Evolutionary conservation across 176 grass and related monocot species (phyloP).

Genomic region (barley (Hordeum vulgare)): MorexV3_pseudomolecules_assembly NC_058524.1:58592448-58592947

Average conservation of each 20-base stretch:
- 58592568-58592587: conserved; percentile 2
- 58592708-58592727: not conserved
- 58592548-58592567: not conserved
- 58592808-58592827: not conserved
- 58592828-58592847: not conserved
- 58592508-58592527: not conserved
- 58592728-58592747: too few relatives aligned
- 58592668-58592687: not conserved
- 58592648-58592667: not conserved
- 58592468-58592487: conserved; percentile 20
- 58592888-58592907: conserved; percentile 13
- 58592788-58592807: not conserved
- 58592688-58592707: not conserved
- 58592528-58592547: conserved; percentile 12
- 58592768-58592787: not conserved
- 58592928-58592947: conserved; percentile 26
- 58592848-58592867: not conserved
- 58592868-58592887: conserved; percentile 15
- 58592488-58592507: not conserved
- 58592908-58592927: conserved; percentile 21
- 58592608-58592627: not conserved
- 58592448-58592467: conserved; percentile 17
- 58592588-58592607: not conserved
- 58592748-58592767: not conserved
- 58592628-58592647: not conserved